Base-by-base conservation (phyloP, 768 basidiomycete species). In the Mycena galopus region DNA sequence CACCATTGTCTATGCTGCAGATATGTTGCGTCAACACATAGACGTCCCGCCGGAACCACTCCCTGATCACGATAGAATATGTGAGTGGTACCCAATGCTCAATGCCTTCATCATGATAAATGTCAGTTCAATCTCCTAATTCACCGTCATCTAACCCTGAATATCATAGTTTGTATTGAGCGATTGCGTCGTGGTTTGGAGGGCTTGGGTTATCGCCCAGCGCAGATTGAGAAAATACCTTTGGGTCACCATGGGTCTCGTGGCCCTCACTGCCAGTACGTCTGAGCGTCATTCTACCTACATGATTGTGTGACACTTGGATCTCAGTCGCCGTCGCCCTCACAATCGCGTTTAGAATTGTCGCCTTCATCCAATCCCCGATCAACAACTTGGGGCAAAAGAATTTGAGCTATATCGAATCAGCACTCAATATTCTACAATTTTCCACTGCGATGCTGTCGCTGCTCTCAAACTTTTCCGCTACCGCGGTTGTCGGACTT, bases 181-280 rank as follows among this genome's bases (percentile, higher is more conserved):
- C 53, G 73, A 73, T 14, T 35, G 56, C 4, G 58, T 73, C 5
- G 73, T 73, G 1, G 29, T 73, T 25, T 73, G 73, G 73, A 16
- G 73, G 19, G 68, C 65, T 4, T 57, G 68, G 65, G 32, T 73
- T 3, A 37, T 70, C 50, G 57, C 64, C 9, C 30, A 39, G 6
- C 50, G 44, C 2, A 35, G 62, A 9, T 53, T 63, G 27, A 63
- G 73, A 11, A 73, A 58, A 32, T 73, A 67, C 27, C 11, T 73
- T 2, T 66, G 64, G 25, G 32, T 70, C 16, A 30, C 73, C 6
- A 58, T 67, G 3, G 39, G 47, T 23, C 66, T 73, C 25, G 30
- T 73, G 27, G 39, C 7, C 23, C 29, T 66, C 67, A 69, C 62
- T 12, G 27, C 63, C 3, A 17, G 72, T 68, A 23, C 19, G 72